phyloP scores from a whole-genome alignment of 257 asterid species.

The Leptodermis oblonga region DNA sequence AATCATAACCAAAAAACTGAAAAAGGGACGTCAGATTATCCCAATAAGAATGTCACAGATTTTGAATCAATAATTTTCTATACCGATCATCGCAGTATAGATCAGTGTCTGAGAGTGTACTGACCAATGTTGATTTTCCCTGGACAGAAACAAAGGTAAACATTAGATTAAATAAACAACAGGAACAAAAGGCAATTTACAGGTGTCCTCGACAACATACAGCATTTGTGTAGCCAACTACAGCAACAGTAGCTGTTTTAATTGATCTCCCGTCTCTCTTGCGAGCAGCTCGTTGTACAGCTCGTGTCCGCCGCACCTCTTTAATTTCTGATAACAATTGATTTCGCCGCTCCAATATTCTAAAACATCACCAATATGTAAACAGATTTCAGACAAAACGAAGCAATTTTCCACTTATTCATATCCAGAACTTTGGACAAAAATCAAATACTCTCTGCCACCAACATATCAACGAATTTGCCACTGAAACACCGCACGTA shows the following conservation, averaged over 20 bases:
- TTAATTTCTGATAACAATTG: conserved; percentile 70
- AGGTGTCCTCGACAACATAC: conserved; percentile 41
- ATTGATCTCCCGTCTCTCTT: conserved; percentile 58
- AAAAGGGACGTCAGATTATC: conserved; percentile 4
- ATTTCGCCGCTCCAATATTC: conserved; percentile 78
- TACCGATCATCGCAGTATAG: conserved; percentile 92
- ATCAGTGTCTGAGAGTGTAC: conserved; percentile 72
- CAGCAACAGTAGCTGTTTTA: conserved; percentile 85
- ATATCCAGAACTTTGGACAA: background rate
- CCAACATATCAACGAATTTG: background rate
- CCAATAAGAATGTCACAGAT: background rate
- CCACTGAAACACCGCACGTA: background rate
- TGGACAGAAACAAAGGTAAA: conserved; percentile 25
- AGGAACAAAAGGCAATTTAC: conserved; percentile 18
- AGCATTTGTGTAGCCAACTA: conserved; percentile 98
- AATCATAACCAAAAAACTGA: conserved; percentile 5
- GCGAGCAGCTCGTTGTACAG: conserved; percentile 84
- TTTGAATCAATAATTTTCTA: conserved; percentile 11
- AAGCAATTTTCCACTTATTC: background rate
- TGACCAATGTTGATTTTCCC: conserved; percentile 93
- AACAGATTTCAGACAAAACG: background rate
- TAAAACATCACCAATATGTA: conserved; percentile 20
- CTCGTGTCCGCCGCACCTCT: conserved; percentile 93
- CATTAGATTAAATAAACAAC: conserved; percentile 11
- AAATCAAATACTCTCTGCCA: background rate